A percentile compares a stretch with the other conserved stretches of the same genome.
Evolutionary conservation across 2,329 filamentous ascomycete species (phyloP).

Genomic region (Cladosporium sp.): DNA sequence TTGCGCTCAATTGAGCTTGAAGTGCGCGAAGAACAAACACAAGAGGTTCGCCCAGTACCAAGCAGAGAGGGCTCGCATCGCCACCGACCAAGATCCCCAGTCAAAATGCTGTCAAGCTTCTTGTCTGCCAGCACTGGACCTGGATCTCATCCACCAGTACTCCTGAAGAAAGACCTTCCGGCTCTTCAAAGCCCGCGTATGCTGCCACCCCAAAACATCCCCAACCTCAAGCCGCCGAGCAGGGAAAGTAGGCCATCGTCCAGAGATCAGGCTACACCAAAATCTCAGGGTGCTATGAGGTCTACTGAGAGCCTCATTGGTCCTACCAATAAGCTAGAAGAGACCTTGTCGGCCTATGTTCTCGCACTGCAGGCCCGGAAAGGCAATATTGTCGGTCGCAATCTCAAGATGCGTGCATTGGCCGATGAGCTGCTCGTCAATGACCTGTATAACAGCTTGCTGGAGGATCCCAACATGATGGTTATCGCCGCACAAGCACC

Average conservation of each 20-base stretch:
- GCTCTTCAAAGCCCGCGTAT: slow-evolving; percentile 14
- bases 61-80: slow-evolving; percentile 7
- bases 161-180: slow-evolving; percentile 27
- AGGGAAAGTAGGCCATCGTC: slow-evolving; percentile 34
- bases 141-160: slow-evolving; percentile 25
- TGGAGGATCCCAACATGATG: slow-evolving; percentile 76
- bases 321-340: slow-evolving; percentile 70
- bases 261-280: slow-evolving; percentile 25
- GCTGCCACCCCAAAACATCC: slow-evolving; percentile 25
- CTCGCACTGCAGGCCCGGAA: slow-evolving; percentile 79
- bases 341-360: slow-evolving; percentile 79
- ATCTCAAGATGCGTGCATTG: slow-evolving; percentile 63
- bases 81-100: slow-evolving; percentile 69
- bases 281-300: slow-evolving; percentile 53
- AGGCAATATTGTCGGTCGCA: slow-evolving; percentile 77
- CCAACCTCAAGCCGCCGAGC: slow-evolving; percentile 32
- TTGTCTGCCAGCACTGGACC: slow-evolving; percentile 56
- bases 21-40: slow-evolving; percentile 39
- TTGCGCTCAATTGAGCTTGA: slow-evolving; percentile 59
- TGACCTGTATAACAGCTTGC: slow-evolving; percentile 81
- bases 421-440: slow-evolving; percentile 80
- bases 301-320: slow-evolving; percentile 40
- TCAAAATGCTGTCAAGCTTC: slow-evolving; percentile 83
- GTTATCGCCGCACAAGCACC: slow-evolving; percentile 70
- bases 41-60: slow-evolving; percentile 21